These are phyloP conservation scores for Petunia axillaris DNA, from an alignment of 257 asterid species.

Conservation along the genomic window DNA sequence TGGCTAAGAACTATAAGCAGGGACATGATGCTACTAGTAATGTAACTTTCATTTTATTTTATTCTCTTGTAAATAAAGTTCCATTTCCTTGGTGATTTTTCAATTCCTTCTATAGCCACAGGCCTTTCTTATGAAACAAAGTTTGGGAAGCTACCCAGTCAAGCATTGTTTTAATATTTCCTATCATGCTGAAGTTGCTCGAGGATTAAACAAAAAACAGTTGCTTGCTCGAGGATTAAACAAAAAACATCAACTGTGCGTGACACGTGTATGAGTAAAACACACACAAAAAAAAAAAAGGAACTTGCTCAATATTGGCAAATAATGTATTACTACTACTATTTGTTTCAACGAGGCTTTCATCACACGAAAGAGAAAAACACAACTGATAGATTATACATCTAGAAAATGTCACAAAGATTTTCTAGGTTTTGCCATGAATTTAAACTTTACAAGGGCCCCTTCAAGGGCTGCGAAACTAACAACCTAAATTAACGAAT, in stretches of 20 bases:
- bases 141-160: too few species aligned
- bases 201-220: neutral
- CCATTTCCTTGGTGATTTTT: too few species aligned
- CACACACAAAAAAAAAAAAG: too few species aligned
- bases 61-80: too few species aligned
- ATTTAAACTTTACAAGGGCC: conserved; percentile 14
- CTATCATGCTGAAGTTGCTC: neutral
- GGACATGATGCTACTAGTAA: too few species aligned
- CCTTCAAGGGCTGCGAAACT: conserved; percentile 9
- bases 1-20: too few species aligned
- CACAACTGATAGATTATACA: conserved; percentile 1
- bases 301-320: neutral
- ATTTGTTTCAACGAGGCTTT: conserved; percentile 14
- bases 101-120: too few species aligned
- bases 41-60: too few species aligned
- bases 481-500: conserved; percentile 17
- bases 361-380: neutral
- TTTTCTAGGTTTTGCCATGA: conserved; percentile 18
- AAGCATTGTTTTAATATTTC: too few species aligned
- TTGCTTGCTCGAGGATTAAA: too few species aligned
- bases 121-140: too few species aligned
- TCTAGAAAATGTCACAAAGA: conserved; percentile 20
- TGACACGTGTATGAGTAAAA: neutral
- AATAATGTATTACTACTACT: neutral
- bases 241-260: neutral